Conservation (phyloP, 2,329 filamentous ascomycete species). For the Pseudopithomyces maydicus region DNA sequence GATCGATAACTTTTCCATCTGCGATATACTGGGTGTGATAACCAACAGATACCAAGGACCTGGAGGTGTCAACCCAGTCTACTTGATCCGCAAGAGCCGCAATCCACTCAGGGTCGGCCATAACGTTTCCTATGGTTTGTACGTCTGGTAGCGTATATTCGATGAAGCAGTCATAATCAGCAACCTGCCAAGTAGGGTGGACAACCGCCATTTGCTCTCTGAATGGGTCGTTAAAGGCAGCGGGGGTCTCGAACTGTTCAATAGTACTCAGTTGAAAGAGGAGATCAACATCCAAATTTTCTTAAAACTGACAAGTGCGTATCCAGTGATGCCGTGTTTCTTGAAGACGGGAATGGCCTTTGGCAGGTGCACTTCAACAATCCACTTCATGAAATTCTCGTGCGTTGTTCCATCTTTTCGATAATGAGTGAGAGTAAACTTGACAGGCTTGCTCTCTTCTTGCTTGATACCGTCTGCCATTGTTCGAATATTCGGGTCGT, state of each 20-base stretch:
- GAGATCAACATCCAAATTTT: background rate
- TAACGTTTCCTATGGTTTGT: conserved; percentile 3
- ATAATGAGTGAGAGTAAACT: conserved; percentile 10
- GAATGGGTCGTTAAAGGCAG: conserved; percentile 6
- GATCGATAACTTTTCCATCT: background rate
- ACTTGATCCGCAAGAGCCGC: conserved; percentile 3
- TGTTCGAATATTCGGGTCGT: background rate
- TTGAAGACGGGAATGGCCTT: conserved; percentile 8
- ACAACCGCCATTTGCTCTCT: background rate
- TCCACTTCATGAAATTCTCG: conserved; percentile 9
- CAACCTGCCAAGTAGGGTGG: conserved; percentile 8
- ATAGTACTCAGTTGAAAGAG: background rate
- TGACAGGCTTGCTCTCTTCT: background rate
- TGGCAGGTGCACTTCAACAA: conserved; percentile 8
- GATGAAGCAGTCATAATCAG: conserved; percentile 11
- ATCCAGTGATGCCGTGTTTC: conserved; percentile 9
- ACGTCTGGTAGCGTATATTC: conserved; percentile 6
- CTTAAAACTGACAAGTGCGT: conserved; percentile 9
- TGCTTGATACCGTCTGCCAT: background rate
- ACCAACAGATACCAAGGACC: conserved; percentile 5
- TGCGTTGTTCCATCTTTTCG: conserved; percentile 6
- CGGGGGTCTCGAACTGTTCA: conserved; percentile 5
- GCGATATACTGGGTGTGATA: conserved; percentile 9
- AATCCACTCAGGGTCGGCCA: conserved; percentile 6
- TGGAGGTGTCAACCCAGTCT: conserved; percentile 7